phyloP scores from a whole-genome alignment of 139 green algal species.

The Auxenochlorella pyrenoidosa region DNA sequence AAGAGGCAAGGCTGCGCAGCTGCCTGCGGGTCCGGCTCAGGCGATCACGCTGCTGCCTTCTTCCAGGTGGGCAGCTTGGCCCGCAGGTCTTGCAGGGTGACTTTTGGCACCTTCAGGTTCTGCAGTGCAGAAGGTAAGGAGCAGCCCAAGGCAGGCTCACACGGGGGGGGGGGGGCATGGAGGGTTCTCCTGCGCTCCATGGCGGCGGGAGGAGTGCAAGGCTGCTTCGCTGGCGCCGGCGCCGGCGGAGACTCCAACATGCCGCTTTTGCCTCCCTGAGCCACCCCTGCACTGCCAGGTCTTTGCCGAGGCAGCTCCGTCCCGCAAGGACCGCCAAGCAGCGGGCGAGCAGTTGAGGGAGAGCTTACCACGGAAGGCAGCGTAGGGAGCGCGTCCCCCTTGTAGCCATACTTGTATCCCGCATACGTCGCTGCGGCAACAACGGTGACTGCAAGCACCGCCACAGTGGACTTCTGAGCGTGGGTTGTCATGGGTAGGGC shows the following conservation, averaged over 20 bases:
- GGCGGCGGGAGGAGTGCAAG: not conserved
- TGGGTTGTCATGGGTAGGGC: no score
- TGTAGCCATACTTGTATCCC: constrained; percentile 17
- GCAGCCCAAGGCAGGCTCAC: not conserved
- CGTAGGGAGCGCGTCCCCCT: not conserved
- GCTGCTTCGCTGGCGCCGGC: not conserved
- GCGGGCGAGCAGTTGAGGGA: not conserved
- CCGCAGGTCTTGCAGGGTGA: not conserved
- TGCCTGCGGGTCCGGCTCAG: no score
- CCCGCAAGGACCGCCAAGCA: not conserved
- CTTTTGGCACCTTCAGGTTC: not conserved
- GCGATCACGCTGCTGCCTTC: not conserved
- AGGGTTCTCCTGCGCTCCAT: no score
- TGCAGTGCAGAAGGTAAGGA: not conserved
- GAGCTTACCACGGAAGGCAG: not conserved
- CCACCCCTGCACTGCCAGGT: not conserved
- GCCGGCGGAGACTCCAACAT: not conserved
- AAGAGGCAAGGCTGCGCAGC: no score
- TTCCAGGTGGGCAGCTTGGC: constrained; percentile 9
- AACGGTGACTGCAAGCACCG: not conserved
- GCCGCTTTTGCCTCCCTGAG: not conserved
- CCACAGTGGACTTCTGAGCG: not conserved
- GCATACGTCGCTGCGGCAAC: not conserved
- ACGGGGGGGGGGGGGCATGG: not conserved
- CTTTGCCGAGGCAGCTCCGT: no score